Evolutionary conservation across 208 protist species (phyloP), one percentile per base, ranked within the genome.

Genomic region (Crithidia thermophila): DNA sequence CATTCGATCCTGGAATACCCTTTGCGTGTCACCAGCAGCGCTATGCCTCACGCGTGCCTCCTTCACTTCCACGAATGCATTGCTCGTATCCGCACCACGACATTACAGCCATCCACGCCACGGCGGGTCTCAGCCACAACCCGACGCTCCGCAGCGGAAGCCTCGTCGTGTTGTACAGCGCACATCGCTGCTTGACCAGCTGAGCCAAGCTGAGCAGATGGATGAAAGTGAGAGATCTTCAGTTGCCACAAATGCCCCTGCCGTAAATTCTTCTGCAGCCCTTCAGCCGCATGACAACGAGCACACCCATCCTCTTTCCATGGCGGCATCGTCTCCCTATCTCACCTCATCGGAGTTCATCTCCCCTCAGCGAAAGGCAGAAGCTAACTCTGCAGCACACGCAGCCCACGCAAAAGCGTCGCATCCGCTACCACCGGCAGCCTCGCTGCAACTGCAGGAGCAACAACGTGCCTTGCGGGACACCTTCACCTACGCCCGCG

Each of bases 401-500:
- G 11, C 20, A 0, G 33, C 33, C 10, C 8, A 39, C n/a, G n/a
- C 39, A 16, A 36, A 4, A 11, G 25, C 6, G 14, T 43, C 57
- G 20, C 39, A 3, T 30, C 39, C 21, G 3, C 28, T 37, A 28
- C n/a, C 23, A 2, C 39, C 57, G 0, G 33, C 31, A 1, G 58
- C 58, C 13, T 64, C 58, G 7, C 43, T 53, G 6, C 43, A 75
- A 33, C 42, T 69, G 21, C 33, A 43, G 11, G 40, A 47, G 4
- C 69, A 75, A 28, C 69, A 69, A 39, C 61, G 43, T 11, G 52
- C 61, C 40, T 45, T 75, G 28, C 69, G 69, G 20, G 69, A 69
- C 6, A 53, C 61, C 56, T 70, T 69, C 45, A 78, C 79, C 28
- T 45, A 68, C 61, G 70, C 67, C 14, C 72, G 69, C 20, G 61